A percentile compares a stretch with the other conserved stretches of the same genome.
Conservation (phyloP, 306 rosid genomes). For the Lupinus albus region DNA sequence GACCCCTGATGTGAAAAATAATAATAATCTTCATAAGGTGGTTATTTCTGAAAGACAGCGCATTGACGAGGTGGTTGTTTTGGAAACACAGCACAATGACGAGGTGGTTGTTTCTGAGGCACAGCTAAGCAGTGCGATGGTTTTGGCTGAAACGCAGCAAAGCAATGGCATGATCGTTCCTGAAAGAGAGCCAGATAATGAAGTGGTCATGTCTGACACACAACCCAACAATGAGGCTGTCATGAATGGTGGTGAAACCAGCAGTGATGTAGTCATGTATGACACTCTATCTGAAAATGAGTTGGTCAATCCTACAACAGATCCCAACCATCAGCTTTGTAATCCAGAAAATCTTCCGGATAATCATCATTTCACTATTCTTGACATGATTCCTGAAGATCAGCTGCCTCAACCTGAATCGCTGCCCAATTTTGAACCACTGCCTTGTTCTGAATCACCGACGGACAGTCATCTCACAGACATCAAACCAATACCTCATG, state of each 20-base stretch:
- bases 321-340: slow-evolving; percentile 36
- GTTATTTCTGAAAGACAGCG: slow-evolving; percentile 27
- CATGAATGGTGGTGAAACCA: slow-evolving; percentile 17
- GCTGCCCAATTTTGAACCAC: slow-evolving; percentile 36
- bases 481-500: slow-evolving; percentile 38
- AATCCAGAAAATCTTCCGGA: slow-evolving; percentile 37
- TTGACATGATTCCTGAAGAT: slow-evolving; percentile 47
- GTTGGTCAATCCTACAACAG: slow-evolving; percentile 26
- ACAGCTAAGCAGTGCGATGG: slow-evolving; percentile 1
- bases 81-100: slow-evolving; percentile 37
- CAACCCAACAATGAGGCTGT: slow-evolving; percentile 17
- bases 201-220: slow-evolving; percentile 7
- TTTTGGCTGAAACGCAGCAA: slow-evolving; percentile 29
- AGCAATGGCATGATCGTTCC: slow-evolving; percentile 18
- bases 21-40: no score
- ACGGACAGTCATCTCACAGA: slow-evolving; percentile 39
- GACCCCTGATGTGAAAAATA: no score
- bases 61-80: not conserved
- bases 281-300: slow-evolving; percentile 42
- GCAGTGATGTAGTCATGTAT: slow-evolving; percentile 40
- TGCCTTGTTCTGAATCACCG: slow-evolving; percentile 38
- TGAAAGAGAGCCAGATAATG: slow-evolving; percentile 35
- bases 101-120: slow-evolving; percentile 31
- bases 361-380: slow-evolving; percentile 26
- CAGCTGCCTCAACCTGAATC: slow-evolving; percentile 48